phyloP scores from a whole-genome alignment of 2,329 filamentous ascomycete genomes.

The Botryotinia globosa region DNA sequence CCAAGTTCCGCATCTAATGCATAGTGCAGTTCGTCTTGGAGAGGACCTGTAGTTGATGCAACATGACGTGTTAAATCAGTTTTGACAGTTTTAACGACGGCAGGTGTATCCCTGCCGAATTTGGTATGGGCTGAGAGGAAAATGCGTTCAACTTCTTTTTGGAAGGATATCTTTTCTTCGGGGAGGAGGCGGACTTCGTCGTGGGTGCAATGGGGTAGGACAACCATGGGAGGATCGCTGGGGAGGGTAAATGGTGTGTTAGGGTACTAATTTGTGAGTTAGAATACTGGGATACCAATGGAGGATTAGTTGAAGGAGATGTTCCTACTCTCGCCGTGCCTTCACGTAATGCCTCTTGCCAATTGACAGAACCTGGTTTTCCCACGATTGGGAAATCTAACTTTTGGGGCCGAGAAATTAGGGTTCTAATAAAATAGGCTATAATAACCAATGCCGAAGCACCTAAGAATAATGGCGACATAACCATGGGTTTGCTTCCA shows the following conservation, averaged over 20 bases:
- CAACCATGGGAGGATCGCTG: background rate
- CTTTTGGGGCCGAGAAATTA: background rate
- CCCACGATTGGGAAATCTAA: background rate
- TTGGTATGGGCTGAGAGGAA: background rate
- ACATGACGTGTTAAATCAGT: slow-evolving; percentile 31
- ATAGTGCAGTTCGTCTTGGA: slow-evolving; percentile 34
- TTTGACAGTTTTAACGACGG: slow-evolving; percentile 27
- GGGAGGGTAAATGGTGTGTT: background rate
- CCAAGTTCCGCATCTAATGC: slow-evolving; percentile 31
- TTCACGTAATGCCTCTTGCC: background rate
- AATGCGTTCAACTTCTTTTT: background rate
- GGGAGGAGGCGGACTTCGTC: background rate
- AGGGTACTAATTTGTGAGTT: slow-evolving; percentile 1
- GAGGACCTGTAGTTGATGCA: slow-evolving; percentile 22
- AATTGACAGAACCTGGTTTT: background rate
- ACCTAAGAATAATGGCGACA: background rate
- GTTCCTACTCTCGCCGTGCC: background rate
- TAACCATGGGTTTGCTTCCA: background rate
- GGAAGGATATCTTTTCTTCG: background rate
- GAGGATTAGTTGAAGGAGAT: background rate
- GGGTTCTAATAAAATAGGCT: background rate
- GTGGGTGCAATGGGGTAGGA: background rate
- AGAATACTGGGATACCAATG: background rate
- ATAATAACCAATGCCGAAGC: background rate
- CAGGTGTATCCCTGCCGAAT: background rate